phyloP scores from a whole-genome alignment of 73 alveolate genomes.

The Paramecium tetraurelia region DNA sequence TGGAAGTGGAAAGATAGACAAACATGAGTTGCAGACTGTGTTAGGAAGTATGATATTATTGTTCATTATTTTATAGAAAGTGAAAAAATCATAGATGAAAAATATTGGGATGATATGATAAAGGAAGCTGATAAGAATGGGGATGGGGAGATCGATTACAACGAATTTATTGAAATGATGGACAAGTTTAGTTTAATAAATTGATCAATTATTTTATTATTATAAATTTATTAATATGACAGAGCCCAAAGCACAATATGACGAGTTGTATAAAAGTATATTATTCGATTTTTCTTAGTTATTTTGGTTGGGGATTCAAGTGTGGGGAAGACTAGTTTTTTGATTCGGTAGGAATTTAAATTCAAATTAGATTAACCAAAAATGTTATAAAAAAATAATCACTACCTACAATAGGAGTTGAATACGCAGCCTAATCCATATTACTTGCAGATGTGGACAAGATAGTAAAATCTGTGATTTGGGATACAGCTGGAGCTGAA shows the following conservation, averaged over 20 bases:
- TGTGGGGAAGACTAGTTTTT: conserved; percentile 78
- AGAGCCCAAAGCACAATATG: background rate
- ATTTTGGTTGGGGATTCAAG: conserved; percentile 84
- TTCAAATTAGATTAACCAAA: conserved; percentile 47
- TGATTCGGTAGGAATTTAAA: conserved; percentile 23
- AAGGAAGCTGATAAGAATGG: conserved; percentile 63
- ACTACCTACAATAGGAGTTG: conserved; percentile 57
- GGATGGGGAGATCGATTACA: conserved; percentile 62
- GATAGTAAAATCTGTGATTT: conserved; percentile 48
- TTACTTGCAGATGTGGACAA: conserved; percentile 21
- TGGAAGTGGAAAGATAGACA: conserved; percentile 68
- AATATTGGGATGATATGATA: conserved; percentile 57
- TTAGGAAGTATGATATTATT: conserved; percentile 35
- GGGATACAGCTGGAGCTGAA: conserved; percentile 68
- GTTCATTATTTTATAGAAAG: background rate
- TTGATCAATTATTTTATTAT: background rate
- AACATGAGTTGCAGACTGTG: conserved; percentile 43
- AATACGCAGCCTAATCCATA: conserved; percentile 44
- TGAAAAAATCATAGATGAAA: conserved; percentile 48
- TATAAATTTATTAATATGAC: background rate
- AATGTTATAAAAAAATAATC: conserved; percentile 30
- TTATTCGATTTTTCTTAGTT: conserved; percentile 7
- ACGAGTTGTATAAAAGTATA: conserved; percentile 36
- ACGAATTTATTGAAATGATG: conserved; percentile 62
- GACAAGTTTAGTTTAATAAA: conserved; percentile 11